A percentile compares a stretch with the other conserved stretches of the same genome.
These are phyloP conservation scores for Leishmania mexicana DNA, from an alignment of 208 protist genomes.

Conservation along the genomic window DNA sequence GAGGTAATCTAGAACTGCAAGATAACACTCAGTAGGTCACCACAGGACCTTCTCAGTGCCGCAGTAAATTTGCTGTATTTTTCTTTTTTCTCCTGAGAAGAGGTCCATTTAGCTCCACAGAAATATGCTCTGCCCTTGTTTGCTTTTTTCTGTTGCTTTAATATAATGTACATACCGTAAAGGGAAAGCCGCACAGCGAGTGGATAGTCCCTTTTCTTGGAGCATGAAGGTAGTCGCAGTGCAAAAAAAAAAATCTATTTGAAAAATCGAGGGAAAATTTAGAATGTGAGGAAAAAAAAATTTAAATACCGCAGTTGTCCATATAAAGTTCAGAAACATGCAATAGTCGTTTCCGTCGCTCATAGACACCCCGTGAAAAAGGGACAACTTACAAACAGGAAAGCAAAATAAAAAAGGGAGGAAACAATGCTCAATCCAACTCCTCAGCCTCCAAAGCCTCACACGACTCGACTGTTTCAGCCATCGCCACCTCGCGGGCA, in stretches of 20 bases:
- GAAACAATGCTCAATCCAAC: neutral
- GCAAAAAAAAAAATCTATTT: conserved; percentile 17
- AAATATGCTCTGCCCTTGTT: neutral
- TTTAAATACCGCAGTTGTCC: conserved; percentile 15
- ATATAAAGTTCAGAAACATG: conserved; percentile 5
- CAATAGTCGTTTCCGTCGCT: neutral
- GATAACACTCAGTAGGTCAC: neutral
- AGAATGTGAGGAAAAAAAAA: conserved; percentile 12
- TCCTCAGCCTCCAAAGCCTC: neutral
- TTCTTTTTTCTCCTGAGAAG: neutral
- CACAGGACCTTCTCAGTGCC: neutral
- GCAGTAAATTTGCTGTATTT: neutral
- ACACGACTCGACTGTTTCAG: conserved; percentile 1
- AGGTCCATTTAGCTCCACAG: neutral
- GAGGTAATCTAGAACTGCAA: neutral
- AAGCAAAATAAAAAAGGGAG: neutral
- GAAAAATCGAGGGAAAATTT: conserved; percentile 8
- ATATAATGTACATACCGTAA: neutral
- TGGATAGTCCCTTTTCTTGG: neutral
- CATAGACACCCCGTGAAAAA: neutral
- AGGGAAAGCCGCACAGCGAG: neutral
- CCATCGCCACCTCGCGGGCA: conserved; percentile 38
- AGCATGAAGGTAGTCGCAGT: conserved; percentile 20
- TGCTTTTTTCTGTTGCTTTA: neutral
- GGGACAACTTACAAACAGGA: conserved; percentile 6